Evolutionary conservation across 495 filamentous ascomycete species (phyloP).

Genomic region (Neurospora cerealis): DNA sequence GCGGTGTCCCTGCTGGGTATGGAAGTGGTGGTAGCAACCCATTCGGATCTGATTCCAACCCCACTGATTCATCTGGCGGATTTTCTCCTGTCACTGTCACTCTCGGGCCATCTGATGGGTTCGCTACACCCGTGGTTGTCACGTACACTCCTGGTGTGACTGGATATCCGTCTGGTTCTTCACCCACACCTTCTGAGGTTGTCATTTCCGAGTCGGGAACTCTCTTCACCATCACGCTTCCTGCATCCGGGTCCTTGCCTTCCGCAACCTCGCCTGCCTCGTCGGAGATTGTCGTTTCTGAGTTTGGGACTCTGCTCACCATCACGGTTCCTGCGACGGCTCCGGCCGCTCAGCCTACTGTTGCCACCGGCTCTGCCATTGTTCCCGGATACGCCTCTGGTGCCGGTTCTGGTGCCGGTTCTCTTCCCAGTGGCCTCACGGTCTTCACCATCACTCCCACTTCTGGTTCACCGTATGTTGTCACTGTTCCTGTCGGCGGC

Average conservation of each 20-base stretch:
- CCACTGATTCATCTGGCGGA: neutral
- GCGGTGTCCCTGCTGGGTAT: neutral
- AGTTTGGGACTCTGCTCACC: neutral
- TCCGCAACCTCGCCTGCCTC: neutral
- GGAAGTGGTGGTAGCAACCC: neutral
- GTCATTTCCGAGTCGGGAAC: neutral
- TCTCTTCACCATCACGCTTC: neutral
- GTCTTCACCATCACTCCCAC: slow-evolving; percentile 7
- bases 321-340: neutral
- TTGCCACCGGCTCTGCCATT: neutral
- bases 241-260: neutral
- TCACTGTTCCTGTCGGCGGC: slow-evolving; percentile 3
- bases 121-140: slow-evolving; percentile 5
- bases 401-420: neutral
- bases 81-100: slow-evolving; percentile 2
- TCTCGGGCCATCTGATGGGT: neutral
- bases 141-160: slow-evolving; percentile 6
- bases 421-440: neutral
- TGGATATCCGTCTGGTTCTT: neutral
- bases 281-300: neutral
- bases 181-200: neutral
- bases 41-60: neutral
- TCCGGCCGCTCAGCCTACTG: neutral
- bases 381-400: neutral
- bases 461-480: slow-evolving; percentile 7